phyloP scores from a whole-genome alignment of 257 asterid species.

The Capsicum pubescens region DNA sequence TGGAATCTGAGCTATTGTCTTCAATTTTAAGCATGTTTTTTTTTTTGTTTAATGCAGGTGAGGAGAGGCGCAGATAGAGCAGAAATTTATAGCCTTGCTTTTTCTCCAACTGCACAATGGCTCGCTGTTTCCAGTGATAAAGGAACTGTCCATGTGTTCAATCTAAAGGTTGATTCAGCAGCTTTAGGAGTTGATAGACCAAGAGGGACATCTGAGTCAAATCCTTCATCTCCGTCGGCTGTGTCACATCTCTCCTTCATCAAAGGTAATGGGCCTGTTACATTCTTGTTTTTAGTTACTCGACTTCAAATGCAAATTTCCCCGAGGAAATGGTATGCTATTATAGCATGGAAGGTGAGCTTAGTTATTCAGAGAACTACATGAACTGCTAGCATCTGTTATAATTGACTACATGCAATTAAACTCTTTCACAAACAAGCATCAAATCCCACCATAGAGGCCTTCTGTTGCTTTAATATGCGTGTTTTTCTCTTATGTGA shows the following conservation, averaged over 20 bases:
- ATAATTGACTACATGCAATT: neutral
- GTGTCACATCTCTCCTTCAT: conserved; percentile 82
- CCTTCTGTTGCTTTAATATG: neutral
- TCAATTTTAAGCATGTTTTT: neutral
- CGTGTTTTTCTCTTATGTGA: neutral
- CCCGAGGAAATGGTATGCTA: neutral
- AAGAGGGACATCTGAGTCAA: conserved; percentile 52
- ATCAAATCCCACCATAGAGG: neutral
- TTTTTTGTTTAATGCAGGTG: conserved; percentile 56
- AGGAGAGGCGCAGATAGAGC: conserved; percentile 99
- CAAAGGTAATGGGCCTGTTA: conserved; percentile 58
- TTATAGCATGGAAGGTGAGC: neutral
- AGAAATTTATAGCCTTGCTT: conserved; percentile 83
- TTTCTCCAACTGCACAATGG: conserved; percentile 88
- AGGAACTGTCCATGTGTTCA: conserved; percentile 90
- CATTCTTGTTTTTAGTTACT: neutral
- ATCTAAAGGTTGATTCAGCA: conserved; percentile 73
- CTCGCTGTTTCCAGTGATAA: conserved; percentile 96
- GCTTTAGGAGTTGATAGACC: conserved; percentile 58
- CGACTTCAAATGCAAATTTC: neutral
- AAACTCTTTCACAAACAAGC: neutral
- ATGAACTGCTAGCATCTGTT: neutral
- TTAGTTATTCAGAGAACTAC: conserved; percentile 19
- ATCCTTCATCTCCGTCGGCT: conserved; percentile 50
- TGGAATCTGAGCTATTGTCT: neutral